Conservation (phyloP, 192 early-diverging fungal genomes). For the Rhizoclosmatium globosum region DNA sequence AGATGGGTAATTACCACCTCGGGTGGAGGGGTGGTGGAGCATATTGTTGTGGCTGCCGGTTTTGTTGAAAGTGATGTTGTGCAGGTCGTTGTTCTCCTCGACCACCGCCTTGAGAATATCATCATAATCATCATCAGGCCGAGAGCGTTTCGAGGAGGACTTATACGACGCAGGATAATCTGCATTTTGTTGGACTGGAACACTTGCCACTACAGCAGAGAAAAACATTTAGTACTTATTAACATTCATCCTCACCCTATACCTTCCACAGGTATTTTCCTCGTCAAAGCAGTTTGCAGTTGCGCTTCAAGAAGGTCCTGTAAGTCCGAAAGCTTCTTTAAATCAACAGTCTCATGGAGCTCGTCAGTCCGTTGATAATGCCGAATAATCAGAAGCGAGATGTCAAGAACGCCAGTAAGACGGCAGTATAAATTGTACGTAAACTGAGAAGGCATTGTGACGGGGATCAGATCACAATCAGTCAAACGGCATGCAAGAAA, state of each 20-base stretch:
- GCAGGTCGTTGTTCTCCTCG: neutral
- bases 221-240: neutral
- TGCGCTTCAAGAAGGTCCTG: neutral
- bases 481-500: constrained; percentile 55
- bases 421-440: neutral
- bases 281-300: neutral
- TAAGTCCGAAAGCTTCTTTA: neutral
- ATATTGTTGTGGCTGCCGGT: neutral
- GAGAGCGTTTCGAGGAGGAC: neutral
- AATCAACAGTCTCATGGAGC: constrained; percentile 21
- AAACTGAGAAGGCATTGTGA: neutral
- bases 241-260: neutral
- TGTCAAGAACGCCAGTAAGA: constrained; percentile 32
- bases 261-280: neutral
- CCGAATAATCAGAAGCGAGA: constrained; percentile 15
- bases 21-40: neutral
- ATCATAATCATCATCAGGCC: neutral
- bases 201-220: neutral
- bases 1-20: no score
- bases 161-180: neutral
- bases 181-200: neutral
- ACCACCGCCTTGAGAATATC: neutral
- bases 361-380: constrained; percentile 21
- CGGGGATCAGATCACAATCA: constrained; percentile 12
- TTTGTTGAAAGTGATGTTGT: neutral